These are phyloP conservation scores for Podospora pseudoanserina DNA, from an alignment of 495 filamentous ascomycete genomes.

Conservation along the genomic window DNA sequence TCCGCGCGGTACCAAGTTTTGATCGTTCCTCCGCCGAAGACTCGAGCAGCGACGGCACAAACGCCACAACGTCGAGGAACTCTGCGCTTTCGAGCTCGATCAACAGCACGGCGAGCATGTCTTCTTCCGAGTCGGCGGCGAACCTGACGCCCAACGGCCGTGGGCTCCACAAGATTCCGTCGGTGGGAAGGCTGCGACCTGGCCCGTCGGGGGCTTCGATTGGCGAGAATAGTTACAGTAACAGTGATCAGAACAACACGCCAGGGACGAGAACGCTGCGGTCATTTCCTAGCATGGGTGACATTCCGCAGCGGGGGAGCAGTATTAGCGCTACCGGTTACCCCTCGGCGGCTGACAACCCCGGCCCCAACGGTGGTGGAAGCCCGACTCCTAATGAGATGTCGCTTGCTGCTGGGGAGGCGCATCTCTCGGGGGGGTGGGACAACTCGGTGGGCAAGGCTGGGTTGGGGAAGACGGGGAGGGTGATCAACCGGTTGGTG, in stretches of 20 bases:
- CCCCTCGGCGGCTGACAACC: slow-evolving; percentile 13
- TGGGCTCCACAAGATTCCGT: slow-evolving; percentile 16
- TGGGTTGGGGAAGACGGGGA: slow-evolving; percentile 81
- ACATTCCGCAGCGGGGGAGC: slow-evolving; percentile 30
- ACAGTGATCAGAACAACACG: not conserved
- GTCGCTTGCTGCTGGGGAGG: slow-evolving; percentile 20
- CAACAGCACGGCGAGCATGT: slow-evolving; percentile 43
- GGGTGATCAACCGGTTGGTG: slow-evolving; percentile 85
- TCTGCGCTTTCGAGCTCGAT: slow-evolving; percentile 48
- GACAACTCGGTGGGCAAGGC: slow-evolving; percentile 74
- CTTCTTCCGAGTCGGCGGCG: slow-evolving; percentile 38
- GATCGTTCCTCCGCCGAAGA: slow-evolving; percentile 34
- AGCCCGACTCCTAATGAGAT: slow-evolving; percentile 10
- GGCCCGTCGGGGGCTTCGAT: slow-evolving; percentile 18
- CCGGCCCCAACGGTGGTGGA: slow-evolving; percentile 32
- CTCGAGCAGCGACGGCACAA: slow-evolving; percentile 27
- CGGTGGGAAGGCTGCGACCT: slow-evolving; percentile 28
- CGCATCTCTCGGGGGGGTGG: slow-evolving; percentile 46
- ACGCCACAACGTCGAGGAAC: slow-evolving; percentile 35
- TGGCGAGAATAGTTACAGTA: not conserved
- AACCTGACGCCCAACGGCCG: slow-evolving; percentile 22
- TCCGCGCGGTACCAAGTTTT: slow-evolving; percentile 46
- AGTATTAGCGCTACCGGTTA: slow-evolving; percentile 24
- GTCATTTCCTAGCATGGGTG: slow-evolving; percentile 3
- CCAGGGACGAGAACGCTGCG: not conserved